Evolutionary conservation across 805 yeast genomes (phyloP), one percentile per base, ranked within the genome.

Genomic region (Huiozyma naganishii): DNA sequence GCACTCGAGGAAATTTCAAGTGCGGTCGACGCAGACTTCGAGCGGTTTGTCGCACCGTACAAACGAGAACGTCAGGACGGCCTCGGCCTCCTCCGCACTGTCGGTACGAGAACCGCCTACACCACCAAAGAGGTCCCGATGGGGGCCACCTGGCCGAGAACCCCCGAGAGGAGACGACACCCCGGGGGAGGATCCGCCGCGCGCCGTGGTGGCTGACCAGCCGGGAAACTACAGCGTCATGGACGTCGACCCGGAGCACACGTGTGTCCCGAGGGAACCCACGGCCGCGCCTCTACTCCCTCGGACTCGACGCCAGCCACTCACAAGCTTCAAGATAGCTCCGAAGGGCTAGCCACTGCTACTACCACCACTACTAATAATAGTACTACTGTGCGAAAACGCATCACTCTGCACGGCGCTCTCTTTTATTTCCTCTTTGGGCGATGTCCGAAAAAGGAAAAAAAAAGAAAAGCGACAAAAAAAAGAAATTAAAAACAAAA

Each of bases 11-110:
- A 59, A 10, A 4, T 17, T 5, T 49, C 67, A 27, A 50, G 58
- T 17, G 52, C 53, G 11, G 50, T 67, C 32, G 71, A 67, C 41
- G 54, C 52, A 29, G 66, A 61, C 37, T 67, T 66, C 50, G 69
- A 64, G 13, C 52, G 50, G 17, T 66, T 67, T 48, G 64, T 65
- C 6, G 41, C 48, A 32, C 41, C 41, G 6, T 45, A 5, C n/a
- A 23, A 17, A 17, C 27, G 17, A 9, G 37, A 12, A 34, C 6
- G 13, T 23, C 3, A 32, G 11, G 37, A 17, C 36, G 34, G 13
- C 36, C 2, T 7, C 17, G 34, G 12, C 12, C 11, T n/a, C 32
- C 10, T 10, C 27, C n/a, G 27, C 23, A n/a, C 13, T 27, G 2
- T 17, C 13, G 23, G 17, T 27, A 40, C 9, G 7, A 28, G 30